Percentiles rank a stretch among this genome's conserved stretches.
phyloP scores from a whole-genome alignment of 805 yeast species.

The Candida koratica region DNA sequence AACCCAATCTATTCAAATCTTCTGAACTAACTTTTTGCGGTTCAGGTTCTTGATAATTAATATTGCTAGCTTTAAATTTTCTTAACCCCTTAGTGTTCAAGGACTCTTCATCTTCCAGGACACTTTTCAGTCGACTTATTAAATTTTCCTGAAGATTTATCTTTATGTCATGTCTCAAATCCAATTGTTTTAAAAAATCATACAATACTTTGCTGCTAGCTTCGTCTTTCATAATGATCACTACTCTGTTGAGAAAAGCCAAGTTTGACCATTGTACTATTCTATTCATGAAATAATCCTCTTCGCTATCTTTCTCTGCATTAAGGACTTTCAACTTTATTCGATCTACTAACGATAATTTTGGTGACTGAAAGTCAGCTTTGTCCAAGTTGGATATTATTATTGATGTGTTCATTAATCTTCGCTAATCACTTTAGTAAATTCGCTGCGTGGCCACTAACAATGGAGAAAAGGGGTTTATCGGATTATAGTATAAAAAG shows the following conservation, averaged over 20 bases:
- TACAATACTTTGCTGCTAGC: slow-evolving; percentile 24
- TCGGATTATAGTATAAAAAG: background rate
- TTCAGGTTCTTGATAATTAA: slow-evolving; percentile 31
- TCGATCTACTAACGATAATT: slow-evolving; percentile 33
- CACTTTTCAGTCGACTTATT: slow-evolving; percentile 30
- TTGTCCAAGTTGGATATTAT: slow-evolving; percentile 33
- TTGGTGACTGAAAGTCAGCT: slow-evolving; percentile 23
- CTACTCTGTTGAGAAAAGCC: slow-evolving; percentile 35
- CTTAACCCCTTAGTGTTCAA: slow-evolving; percentile 20
- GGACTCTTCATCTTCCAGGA: slow-evolving; percentile 17
- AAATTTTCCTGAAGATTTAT: slow-evolving; percentile 37
- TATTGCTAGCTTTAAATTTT: slow-evolving; percentile 21
- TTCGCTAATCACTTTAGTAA: background rate
- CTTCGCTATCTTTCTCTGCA: slow-evolving; percentile 17
- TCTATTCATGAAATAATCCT: slow-evolving; percentile 22
- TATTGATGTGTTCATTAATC: slow-evolving; percentile 27
- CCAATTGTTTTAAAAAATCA: slow-evolving; percentile 17
- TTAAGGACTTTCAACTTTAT: slow-evolving; percentile 31
- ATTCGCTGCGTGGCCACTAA: slow-evolving; percentile 2
- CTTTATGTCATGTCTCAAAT: slow-evolving; percentile 19
- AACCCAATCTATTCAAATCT: slow-evolving; percentile 31
- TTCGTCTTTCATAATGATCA: slow-evolving; percentile 34
- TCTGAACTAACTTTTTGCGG: slow-evolving; percentile 30
- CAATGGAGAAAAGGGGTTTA: too few species aligned
- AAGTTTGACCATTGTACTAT: slow-evolving; percentile 37